Evolutionary conservation across 768 basidiomycete genomes (phyloP).

Genomic region (Dioszegia aurantiaca): DNA sequence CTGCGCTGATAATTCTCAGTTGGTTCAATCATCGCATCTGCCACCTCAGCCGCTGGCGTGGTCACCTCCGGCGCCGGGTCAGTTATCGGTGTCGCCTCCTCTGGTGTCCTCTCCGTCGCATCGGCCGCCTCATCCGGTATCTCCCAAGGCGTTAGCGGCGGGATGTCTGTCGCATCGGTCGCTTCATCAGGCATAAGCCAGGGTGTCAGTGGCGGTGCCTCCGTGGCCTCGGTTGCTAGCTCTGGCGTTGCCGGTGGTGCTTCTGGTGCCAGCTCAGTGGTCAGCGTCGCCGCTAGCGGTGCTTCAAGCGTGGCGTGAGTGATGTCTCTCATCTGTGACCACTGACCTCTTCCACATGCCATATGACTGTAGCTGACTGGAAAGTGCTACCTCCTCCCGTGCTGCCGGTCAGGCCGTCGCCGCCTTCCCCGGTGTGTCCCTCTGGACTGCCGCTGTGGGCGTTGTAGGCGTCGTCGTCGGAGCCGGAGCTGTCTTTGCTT

Average conservation of each 20-base stretch:
- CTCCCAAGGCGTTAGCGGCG: neutral
- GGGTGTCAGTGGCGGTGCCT: constrained; percentile 2
- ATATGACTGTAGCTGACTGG: neutral
- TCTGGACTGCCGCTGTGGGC: constrained; percentile 15
- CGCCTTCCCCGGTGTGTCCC: neutral
- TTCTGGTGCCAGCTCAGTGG: neutral
- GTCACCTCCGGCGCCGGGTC: constrained; percentile 2
- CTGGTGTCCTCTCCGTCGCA: neutral
- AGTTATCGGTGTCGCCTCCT: neutral
- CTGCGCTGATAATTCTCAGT: neutral
- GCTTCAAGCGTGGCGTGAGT: constrained; percentile 8
- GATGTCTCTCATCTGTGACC: neutral
- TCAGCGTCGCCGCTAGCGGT: too few species aligned
- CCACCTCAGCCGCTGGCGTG: constrained; percentile 5
- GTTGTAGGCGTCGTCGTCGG: constrained; percentile 14
- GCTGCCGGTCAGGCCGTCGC: constrained; percentile 4
- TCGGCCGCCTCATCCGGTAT: constrained; percentile 4
- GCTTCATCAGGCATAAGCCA: neutral
- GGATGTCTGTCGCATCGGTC: neutral
- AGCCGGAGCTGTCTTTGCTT: constrained; percentile 12
- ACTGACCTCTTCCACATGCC: too few species aligned
- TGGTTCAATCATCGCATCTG: neutral
- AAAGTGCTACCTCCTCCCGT: neutral
- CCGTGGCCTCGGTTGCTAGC: constrained; percentile 8
- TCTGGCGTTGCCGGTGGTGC: constrained; percentile 12